phyloP scores from a whole-genome alignment of 2,329 filamentous ascomycete species.

The Venturia carpophila region DNA sequence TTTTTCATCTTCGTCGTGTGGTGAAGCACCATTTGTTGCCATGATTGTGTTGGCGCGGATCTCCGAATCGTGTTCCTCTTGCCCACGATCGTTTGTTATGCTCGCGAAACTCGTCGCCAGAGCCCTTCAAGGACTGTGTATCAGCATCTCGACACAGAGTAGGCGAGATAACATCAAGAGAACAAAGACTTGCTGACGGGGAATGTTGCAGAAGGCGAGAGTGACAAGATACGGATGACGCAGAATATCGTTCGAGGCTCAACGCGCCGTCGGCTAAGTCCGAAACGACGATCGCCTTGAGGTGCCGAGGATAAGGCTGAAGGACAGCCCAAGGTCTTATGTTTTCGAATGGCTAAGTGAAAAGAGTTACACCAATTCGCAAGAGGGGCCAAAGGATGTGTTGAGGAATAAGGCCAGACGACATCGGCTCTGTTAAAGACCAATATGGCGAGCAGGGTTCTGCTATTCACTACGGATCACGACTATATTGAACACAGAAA shows the following conservation, averaged over 20 bases:
- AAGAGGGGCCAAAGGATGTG: no score
- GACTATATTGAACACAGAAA: no score
- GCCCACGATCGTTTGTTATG: slow-evolving; percentile 12
- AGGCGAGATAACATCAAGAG: neutral
- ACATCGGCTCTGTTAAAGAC: no score
- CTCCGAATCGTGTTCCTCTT: no score
- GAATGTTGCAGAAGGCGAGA: neutral
- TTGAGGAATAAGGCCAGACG: no score
- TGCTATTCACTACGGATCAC: no score
- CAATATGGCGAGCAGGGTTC: no score
- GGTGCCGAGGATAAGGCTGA: no score
- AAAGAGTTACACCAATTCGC: no score
- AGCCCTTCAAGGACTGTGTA: neutral
- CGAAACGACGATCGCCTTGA: no score
- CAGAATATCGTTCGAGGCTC: neutral
- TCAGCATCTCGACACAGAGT: neutral
- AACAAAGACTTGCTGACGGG: neutral
- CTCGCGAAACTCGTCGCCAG: neutral
- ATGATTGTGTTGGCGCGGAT: neutral
- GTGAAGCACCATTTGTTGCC: neutral
- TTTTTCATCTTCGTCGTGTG: neutral
- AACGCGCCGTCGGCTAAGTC: neutral
- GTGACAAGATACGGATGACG: neutral
- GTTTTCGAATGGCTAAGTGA: no score
- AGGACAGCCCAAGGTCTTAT: no score